Conservation (phyloP, 495 filamentous ascomycete species). For the Bathelium albidoporum region DNA sequence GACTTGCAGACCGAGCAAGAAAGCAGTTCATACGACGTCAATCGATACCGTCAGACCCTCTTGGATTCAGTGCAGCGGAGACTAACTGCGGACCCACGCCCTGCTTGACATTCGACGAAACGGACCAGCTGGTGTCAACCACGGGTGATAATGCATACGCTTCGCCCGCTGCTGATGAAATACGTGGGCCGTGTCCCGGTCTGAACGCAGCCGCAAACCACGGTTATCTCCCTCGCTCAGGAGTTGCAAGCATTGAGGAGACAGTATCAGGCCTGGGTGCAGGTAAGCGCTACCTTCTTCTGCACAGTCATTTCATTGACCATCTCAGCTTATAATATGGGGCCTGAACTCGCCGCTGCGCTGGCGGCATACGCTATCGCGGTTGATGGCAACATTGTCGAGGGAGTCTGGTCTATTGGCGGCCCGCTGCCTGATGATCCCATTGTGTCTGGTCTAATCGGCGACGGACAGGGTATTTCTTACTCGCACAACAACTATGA, state of each 20-base stretch:
- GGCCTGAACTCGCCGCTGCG: constrained; percentile 37
- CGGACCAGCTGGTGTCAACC: constrained; percentile 5
- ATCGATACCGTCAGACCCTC: neutral
- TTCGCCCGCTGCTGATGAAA: constrained; percentile 1
- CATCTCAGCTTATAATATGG: constrained; percentile 41
- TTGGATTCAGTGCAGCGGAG: neutral
- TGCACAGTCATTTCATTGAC: constrained; percentile 19
- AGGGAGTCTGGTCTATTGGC: constrained; percentile 23
- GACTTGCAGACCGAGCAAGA: neutral
- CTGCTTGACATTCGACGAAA: constrained; percentile 5
- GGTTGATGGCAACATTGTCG: constrained; percentile 37
- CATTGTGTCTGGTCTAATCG: constrained; percentile 1
- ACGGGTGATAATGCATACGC: constrained; percentile 7
- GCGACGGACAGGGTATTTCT: constrained; percentile 35
- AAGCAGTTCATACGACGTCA: neutral
- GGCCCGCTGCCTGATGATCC: constrained; percentile 4
- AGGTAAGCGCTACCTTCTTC: constrained; percentile 11
- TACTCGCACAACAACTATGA: constrained; percentile 48
- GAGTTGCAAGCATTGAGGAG: constrained; percentile 27
- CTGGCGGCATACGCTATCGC: constrained; percentile 41
- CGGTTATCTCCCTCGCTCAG: constrained; percentile 43
- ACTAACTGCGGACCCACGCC: constrained; percentile 10
- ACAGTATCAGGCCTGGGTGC: constrained; percentile 25
- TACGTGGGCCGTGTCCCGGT: constrained; percentile 37
- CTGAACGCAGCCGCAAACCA: constrained; percentile 45